phyloP scores from a whole-genome alignment of 2,329 filamentous ascomycete species.

The Magnaporthiopsis rhizophila region DNA sequence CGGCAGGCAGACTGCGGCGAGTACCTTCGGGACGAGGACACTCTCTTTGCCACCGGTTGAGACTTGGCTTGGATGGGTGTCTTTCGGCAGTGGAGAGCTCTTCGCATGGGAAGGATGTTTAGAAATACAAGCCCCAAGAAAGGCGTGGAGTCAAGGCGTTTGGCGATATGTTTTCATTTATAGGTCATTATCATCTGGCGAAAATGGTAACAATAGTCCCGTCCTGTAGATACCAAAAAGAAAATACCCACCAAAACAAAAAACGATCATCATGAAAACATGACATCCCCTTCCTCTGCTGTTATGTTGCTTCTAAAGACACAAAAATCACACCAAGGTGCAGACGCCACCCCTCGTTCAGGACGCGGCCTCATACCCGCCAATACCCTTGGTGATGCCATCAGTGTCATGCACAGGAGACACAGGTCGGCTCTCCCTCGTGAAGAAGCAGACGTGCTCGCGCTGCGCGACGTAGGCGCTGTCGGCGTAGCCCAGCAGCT shows the following conservation, averaged over 20 bases:
- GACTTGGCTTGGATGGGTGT: too few species aligned
- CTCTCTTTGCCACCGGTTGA: constrained; percentile 49
- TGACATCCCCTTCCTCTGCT: background rate
- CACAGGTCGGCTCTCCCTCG: constrained; percentile 42
- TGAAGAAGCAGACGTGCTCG: constrained; percentile 77
- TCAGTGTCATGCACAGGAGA: constrained; percentile 31
- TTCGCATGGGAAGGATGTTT: too few species aligned
- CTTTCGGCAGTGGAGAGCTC: background rate
- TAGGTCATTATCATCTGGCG: background rate
- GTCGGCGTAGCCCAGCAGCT: constrained; percentile 81
- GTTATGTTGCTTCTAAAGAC: background rate
- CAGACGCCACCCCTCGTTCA: background rate
- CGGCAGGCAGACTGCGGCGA: constrained; percentile 91
- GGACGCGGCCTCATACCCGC: constrained; percentile 15
- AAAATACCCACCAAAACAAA: too few species aligned
- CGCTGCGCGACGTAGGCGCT: constrained; percentile 88
- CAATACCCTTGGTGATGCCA: constrained; percentile 14
- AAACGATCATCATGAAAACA: background rate
- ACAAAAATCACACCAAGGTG: background rate
- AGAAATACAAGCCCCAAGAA: background rate
- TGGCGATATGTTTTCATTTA: background rate
- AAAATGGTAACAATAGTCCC: background rate
- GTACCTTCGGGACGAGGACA: constrained; percentile 79
- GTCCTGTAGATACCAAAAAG: background rate
- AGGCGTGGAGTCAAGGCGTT: constrained; percentile 5